Evolutionary conservation across 441 rosid genomes (phyloP).

Genomic region (Eutrema salsugineum): DNA sequence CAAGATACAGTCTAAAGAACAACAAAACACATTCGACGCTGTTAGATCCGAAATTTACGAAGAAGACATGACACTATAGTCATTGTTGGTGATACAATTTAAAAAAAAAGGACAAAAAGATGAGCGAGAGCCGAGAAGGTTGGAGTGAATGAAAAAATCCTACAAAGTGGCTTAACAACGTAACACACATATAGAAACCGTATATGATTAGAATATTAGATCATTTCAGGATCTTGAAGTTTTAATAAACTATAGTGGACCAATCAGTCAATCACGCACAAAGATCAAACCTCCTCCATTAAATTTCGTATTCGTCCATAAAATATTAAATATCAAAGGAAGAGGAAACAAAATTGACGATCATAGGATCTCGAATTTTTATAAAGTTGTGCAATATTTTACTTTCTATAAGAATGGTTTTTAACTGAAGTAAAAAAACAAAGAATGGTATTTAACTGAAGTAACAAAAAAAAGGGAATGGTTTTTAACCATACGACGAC

Average conservation of each 20-base stretch:
- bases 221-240: not conserved
- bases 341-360: not conserved
- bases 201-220: not conserved
- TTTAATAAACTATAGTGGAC: not conserved
- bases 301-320: not conserved
- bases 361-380: not conserved
- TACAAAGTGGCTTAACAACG: too few relatives aligned
- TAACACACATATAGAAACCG: not conserved
- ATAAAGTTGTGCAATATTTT: not conserved
- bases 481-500: constrained; percentile 1
- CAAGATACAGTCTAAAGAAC: not conserved
- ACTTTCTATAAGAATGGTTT: too few relatives aligned
- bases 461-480: too few relatives aligned
- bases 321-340: not conserved
- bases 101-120: not conserved
- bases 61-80: constrained; percentile 6
- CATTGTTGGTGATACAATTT: not conserved
- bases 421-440: too few relatives aligned
- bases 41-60: constrained; percentile 27
- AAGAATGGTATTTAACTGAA: too few relatives aligned
- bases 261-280: not conserved
- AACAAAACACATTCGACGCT: not conserved
- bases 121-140: constrained; percentile 7
- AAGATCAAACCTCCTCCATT: constrained; percentile 41
- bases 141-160: too few relatives aligned